These are phyloP conservation scores for Colletotrichum camelliae DNA, from an alignment of 2,329 filamentous ascomycete genomes.

Conservation along the genomic window DNA sequence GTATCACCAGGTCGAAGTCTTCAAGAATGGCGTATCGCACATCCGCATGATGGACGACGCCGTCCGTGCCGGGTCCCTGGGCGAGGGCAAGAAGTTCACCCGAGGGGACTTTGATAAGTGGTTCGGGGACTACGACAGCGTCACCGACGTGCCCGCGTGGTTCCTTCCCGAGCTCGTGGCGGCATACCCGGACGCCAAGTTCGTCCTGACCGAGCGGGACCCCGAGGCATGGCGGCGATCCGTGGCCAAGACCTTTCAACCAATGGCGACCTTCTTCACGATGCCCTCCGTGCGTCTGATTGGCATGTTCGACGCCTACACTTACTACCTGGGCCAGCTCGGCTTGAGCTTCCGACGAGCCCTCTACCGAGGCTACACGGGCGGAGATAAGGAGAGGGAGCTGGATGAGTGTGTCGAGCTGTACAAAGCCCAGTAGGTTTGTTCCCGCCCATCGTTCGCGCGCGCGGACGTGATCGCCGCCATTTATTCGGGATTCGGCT, in stretches of 20 bases:
- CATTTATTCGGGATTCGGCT: background rate
- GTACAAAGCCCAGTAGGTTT: conserved; percentile 1
- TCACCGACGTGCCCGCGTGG: conserved; percentile 24
- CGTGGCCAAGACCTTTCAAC: conserved; percentile 28
- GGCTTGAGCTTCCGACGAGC: background rate
- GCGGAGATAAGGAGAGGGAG: background rate
- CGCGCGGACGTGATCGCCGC: background rate
- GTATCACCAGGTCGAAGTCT: conserved; percentile 39
- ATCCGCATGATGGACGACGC: conserved; percentile 35
- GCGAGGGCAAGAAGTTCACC: conserved; percentile 33
- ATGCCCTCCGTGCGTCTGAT: background rate
- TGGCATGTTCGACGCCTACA: background rate
- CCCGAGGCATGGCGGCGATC: conserved; percentile 36
- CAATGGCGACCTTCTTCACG: conserved; percentile 1
- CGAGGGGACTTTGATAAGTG: conserved; percentile 44
- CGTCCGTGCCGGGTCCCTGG: conserved; percentile 30
- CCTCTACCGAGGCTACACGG: background rate
- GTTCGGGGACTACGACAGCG: conserved; percentile 39
- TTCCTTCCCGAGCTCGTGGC: conserved; percentile 33
- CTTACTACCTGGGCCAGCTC: background rate
- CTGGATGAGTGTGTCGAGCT: background rate
- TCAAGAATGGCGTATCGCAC: conserved; percentile 25
- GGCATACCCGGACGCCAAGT: conserved; percentile 39
- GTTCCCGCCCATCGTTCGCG: background rate
- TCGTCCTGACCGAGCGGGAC: conserved; percentile 38